Conservation (phyloP, 1,284 basidiomycete genomes). For the Rhodotorula sp. region DNA sequence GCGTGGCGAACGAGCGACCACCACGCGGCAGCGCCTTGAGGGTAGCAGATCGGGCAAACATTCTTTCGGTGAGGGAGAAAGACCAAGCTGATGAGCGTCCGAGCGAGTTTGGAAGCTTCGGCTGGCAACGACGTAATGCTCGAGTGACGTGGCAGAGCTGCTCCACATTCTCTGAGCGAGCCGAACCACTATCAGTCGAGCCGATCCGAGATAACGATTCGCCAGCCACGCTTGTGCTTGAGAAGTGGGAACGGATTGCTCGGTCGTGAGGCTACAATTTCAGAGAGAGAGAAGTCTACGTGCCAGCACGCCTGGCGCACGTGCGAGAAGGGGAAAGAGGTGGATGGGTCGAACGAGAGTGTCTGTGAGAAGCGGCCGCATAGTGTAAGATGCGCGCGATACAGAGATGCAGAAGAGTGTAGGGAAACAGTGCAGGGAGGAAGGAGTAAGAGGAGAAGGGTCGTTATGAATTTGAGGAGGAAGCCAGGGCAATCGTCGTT, state of each 20-base stretch:
- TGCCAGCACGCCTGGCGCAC: too few relatives aligned
- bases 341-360: too few relatives aligned
- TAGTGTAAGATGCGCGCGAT: background rate
- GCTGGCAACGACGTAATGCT: background rate
- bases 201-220: too few relatives aligned
- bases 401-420: background rate
- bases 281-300: too few relatives aligned
- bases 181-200: too few relatives aligned
- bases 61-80: background rate
- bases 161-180: background rate
- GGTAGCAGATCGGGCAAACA: background rate
- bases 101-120: background rate
- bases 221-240: too few relatives aligned
- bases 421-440: background rate
- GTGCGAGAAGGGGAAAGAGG: too few relatives aligned
- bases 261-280: background rate
- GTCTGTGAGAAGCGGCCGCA: too few relatives aligned
- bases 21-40: background rate
- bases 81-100: background rate
- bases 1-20: slow-evolving; percentile 3
- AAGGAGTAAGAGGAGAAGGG: background rate
- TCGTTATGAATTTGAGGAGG: background rate
- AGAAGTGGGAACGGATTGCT: too few relatives aligned
- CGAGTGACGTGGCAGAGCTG: background rate
- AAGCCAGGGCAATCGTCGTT: background rate